A percentile compares a stretch with the other conserved stretches of the same genome.
phyloP scores from a whole-genome alignment of 108 stramenopile species.

The Skeletonema menzelii region DNA sequence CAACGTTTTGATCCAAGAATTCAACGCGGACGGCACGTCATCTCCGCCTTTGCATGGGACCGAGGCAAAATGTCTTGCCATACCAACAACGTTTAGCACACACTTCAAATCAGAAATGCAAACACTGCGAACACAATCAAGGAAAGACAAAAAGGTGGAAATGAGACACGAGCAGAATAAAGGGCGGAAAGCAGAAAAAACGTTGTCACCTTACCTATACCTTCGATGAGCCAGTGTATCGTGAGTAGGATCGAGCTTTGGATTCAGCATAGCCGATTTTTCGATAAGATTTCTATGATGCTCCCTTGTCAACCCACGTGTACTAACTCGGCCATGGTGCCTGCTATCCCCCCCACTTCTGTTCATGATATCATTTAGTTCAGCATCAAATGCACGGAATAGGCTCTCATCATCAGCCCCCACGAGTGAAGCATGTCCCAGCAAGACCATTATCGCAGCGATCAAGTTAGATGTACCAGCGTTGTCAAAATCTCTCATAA shows the following conservation, averaged over 20 bases:
- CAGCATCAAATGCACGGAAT: slow-evolving; percentile 26
- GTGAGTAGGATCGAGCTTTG: slow-evolving; percentile 68
- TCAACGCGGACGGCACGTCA: slow-evolving; percentile 29
- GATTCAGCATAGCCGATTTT: slow-evolving; percentile 11
- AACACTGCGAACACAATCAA: slow-evolving; percentile 35
- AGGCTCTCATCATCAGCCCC: slow-evolving; percentile 20
- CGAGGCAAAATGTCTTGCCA: slow-evolving; percentile 79
- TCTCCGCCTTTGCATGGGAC: slow-evolving; percentile 28
- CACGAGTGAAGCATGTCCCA: slow-evolving; percentile 27
- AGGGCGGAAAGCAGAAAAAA: not conserved
- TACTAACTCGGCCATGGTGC: slow-evolving; percentile 25
- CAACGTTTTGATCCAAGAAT: slow-evolving; percentile 68
- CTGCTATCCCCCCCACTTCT: slow-evolving; percentile 35
- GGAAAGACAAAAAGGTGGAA: not conserved
- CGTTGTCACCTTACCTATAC: slow-evolving; percentile 37
- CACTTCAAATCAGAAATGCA: slow-evolving; percentile 93
- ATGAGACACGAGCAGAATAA: not conserved
- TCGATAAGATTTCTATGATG: not conserved
- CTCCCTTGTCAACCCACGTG: not conserved
- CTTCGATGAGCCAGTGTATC: slow-evolving; percentile 79
- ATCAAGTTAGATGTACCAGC: slow-evolving; percentile 9
- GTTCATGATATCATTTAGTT: slow-evolving; percentile 20
- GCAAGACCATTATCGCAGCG: slow-evolving; percentile 17
- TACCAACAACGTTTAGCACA: slow-evolving; percentile 90
- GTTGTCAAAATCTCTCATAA: not conserved